Evolutionary conservation across 2,329 filamentous ascomycete species (phyloP).

Genomic region (Aaosphaeria pasadenensis): DNA sequence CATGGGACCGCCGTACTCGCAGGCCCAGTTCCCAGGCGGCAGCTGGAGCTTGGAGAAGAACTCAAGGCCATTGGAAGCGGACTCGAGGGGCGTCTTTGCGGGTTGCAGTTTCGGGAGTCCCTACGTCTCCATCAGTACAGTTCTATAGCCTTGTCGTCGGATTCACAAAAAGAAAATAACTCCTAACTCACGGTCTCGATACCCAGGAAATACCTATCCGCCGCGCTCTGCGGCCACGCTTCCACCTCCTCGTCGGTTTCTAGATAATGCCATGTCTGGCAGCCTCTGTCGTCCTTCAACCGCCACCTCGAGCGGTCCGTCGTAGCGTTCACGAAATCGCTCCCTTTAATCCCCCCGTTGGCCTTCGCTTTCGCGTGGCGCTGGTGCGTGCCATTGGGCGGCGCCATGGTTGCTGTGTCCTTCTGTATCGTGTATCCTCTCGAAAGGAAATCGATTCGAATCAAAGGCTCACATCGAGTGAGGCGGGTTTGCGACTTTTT

Average conservation of each 20-base stretch:
- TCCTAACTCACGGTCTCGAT: constrained; percentile 63
- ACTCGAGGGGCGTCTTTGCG: constrained; percentile 69
- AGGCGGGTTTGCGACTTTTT: too few relatives aligned
- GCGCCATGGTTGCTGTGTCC: constrained; percentile 1
- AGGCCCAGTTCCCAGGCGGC: constrained; percentile 88
- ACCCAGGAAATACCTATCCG: constrained; percentile 88
- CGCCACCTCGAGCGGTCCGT: constrained; percentile 86
- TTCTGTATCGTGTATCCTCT: too few relatives aligned
- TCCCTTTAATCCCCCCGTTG: constrained; percentile 1
- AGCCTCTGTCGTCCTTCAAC: constrained; percentile 74
- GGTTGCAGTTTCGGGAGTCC: constrained; percentile 68
- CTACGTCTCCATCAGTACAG: constrained; percentile 44
- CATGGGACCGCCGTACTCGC: constrained; percentile 97
- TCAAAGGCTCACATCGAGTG: too few relatives aligned
- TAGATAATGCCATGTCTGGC: constrained; percentile 94
- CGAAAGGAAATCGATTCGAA: too few relatives aligned
- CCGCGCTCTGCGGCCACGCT: constrained; percentile 79
- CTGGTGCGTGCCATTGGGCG: constrained; percentile 17
- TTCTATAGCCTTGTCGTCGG: background rate
- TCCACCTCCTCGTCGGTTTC: constrained; percentile 66
- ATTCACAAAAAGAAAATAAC: background rate
- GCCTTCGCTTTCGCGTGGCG: constrained; percentile 8
- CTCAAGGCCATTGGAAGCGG: constrained; percentile 76
- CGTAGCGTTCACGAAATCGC: constrained; percentile 33
- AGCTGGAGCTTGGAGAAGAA: constrained; percentile 92